Conservation (phyloP, 192 early-diverging fungal species). For the Coemansia sp. region DNA sequence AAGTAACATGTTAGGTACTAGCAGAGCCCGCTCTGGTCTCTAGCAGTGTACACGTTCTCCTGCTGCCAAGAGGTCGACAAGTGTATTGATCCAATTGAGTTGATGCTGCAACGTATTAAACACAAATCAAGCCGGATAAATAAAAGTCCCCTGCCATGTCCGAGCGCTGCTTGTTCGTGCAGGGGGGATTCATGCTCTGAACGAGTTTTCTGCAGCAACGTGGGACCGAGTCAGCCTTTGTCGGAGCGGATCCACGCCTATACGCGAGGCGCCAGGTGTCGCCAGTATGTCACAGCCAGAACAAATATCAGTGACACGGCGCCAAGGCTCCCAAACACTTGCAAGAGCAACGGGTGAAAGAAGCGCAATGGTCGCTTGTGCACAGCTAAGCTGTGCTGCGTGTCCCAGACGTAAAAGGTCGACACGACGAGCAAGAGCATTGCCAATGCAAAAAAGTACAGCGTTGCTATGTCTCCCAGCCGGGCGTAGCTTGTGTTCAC, state of each 20-base stretch:
- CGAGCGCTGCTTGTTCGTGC: neutral
- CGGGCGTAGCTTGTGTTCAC: neutral
- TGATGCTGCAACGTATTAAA: neutral
- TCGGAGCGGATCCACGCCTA: neutral
- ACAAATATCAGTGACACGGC: conserved; percentile 42
- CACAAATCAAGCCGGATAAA: neutral
- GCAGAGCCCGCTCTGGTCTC: too few relatives aligned
- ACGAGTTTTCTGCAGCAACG: neutral
- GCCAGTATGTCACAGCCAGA: conserved; percentile 18
- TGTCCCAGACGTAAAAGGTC: conserved; percentile 21
- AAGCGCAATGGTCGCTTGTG: conserved; percentile 22
- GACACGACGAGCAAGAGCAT: conserved; percentile 24
- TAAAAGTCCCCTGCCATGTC: neutral
- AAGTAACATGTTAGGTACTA: too few relatives aligned
- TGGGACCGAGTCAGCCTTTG: neutral
- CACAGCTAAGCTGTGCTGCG: conserved; percentile 14
- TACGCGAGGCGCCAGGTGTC: neutral
- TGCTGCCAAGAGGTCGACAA: too few relatives aligned
- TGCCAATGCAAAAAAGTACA: conserved; percentile 28
- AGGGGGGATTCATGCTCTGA: neutral
- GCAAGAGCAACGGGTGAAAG: conserved; percentile 26
- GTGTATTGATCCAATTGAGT: too few relatives aligned
- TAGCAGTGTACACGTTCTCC: too few relatives aligned
- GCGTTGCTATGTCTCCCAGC: conserved; percentile 15
- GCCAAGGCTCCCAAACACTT: conserved; percentile 22